These are phyloP conservation scores for Ambrosiella xylebori DNA, from an alignment of 2,329 filamentous ascomycete species.

Conservation along the genomic window DNA sequence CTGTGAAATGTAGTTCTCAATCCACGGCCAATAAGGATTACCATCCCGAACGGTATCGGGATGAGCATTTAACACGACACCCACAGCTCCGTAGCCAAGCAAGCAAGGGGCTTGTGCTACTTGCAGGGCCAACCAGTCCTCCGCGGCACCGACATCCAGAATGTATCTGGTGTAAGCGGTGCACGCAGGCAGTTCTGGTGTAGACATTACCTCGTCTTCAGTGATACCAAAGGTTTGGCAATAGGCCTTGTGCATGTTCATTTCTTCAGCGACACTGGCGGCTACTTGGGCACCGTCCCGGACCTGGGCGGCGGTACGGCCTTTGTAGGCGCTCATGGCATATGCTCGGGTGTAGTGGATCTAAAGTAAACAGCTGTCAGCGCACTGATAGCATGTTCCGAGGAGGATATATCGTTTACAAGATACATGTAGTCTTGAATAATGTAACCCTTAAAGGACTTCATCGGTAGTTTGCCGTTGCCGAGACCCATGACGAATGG, in stretches of 20 bases:
- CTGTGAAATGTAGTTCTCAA: slow-evolving; percentile 69
- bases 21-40: slow-evolving; percentile 79
- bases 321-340: slow-evolving; percentile 72
- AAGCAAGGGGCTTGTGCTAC: slow-evolving; percentile 73
- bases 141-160: slow-evolving; percentile 70
- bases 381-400: background rate
- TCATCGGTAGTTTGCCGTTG: slow-evolving; percentile 53
- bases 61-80: slow-evolving; percentile 48
- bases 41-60: slow-evolving; percentile 41
- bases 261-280: slow-evolving; percentile 60
- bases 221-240: slow-evolving; percentile 67
- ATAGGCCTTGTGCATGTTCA: slow-evolving; percentile 64
- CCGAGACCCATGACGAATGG: slow-evolving; percentile 66
- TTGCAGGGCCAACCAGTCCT: slow-evolving; percentile 78
- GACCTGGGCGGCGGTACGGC: slow-evolving; percentile 56
- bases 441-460: slow-evolving; percentile 75
- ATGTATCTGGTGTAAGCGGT: slow-evolving; percentile 69
- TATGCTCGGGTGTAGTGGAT: slow-evolving; percentile 79
- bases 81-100: slow-evolving; percentile 74
- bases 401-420: slow-evolving; percentile 26
- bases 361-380: slow-evolving; percentile 23
- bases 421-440: slow-evolving; percentile 87
- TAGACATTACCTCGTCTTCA: slow-evolving; percentile 50
- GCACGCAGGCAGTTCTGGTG: slow-evolving; percentile 44
- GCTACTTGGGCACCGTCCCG: slow-evolving; percentile 41